Conservation (phyloP, 345 rosid genomes). For the Raphanus sativus region DNA sequence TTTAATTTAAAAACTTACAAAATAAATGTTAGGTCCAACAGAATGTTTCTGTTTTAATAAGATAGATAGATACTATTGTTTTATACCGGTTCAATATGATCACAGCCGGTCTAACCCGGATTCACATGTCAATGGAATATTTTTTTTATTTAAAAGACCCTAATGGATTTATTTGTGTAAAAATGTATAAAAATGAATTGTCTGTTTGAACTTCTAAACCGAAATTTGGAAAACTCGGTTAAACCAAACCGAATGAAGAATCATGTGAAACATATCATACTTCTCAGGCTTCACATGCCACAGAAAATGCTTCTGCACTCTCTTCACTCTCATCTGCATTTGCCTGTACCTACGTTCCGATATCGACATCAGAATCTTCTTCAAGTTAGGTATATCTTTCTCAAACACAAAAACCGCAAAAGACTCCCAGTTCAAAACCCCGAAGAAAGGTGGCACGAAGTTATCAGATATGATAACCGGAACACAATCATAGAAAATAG, state of each 20-base stretch:
- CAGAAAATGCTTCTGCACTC: conserved; percentile 85
- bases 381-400: conserved; percentile 87
- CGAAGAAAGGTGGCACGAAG: conserved; percentile 83
- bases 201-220: conserved; percentile 21
- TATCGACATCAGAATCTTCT: conserved; percentile 73
- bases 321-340: conserved; percentile 84
- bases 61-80: too few relatives aligned
- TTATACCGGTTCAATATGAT: background rate
- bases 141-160: too few relatives aligned
- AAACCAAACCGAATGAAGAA: conserved; percentile 88
- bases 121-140: background rate
- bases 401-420: conserved; percentile 75
- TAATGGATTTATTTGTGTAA: background rate
- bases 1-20: too few relatives aligned
- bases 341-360: conserved; percentile 46
- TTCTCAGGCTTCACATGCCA: conserved; percentile 81
- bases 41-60: too few relatives aligned
- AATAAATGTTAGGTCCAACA: too few relatives aligned
- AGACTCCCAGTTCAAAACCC: conserved; percentile 82
- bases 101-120: background rate
- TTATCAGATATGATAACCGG: conserved; percentile 92
- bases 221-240: conserved; percentile 66
- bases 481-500: conserved; percentile 84
- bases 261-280: conserved; percentile 91
- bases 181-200: conserved; percentile 20